Percentiles rank a stretch among this genome's conserved stretches.
These are phyloP conservation scores for Flaveria floridana DNA, from an alignment of 140 eudicot species.

Conservation along the genomic window DNA sequence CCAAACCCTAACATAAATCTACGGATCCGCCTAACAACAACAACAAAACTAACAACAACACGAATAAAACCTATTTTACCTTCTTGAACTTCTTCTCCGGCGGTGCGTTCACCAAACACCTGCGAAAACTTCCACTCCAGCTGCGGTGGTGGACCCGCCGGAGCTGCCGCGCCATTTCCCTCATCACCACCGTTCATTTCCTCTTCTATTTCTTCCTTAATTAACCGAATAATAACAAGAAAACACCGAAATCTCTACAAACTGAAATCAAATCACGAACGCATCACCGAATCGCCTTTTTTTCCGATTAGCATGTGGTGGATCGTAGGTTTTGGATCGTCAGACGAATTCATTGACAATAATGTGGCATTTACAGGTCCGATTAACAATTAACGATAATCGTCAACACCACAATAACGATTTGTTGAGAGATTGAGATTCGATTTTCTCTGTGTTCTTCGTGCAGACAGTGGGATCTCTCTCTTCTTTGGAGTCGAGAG, in stretches of 20 bases:
- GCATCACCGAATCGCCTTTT: slow-evolving; percentile 35
- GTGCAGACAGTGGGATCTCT: slow-evolving; percentile 20
- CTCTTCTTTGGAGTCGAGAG: slow-evolving; percentile 23
- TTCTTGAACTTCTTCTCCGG: slow-evolving; percentile 84
- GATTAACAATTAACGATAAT: slow-evolving; percentile 19
- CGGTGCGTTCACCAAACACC: slow-evolving; percentile 74
- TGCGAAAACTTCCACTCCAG: slow-evolving; percentile 81
- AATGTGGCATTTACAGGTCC: slow-evolving; percentile 36
- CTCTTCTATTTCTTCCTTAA: neutral
- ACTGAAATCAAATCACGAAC: slow-evolving; percentile 29
- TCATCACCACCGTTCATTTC: slow-evolving; percentile 55
- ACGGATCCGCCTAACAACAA: slow-evolving; percentile 21
- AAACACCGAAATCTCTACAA: slow-evolving; percentile 14
- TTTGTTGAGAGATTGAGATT: slow-evolving; percentile 27
- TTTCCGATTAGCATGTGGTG: slow-evolving; percentile 29
- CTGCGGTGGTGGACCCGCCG: slow-evolving; percentile 59
- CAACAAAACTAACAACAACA: slow-evolving; percentile 14
- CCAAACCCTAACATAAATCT: slow-evolving; percentile 41
- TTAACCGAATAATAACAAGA: slow-evolving; percentile 6
- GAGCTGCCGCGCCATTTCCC: slow-evolving; percentile 54
- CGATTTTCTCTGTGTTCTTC: slow-evolving; percentile 24
- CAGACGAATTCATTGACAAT: slow-evolving; percentile 8
- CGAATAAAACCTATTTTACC: slow-evolving; percentile 40
- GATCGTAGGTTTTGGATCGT: slow-evolving; percentile 30
- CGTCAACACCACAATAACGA: slow-evolving; percentile 18